phyloP scores from a whole-genome alignment of 768 basidiomycete genomes.

The Boletus insuetus region DNA sequence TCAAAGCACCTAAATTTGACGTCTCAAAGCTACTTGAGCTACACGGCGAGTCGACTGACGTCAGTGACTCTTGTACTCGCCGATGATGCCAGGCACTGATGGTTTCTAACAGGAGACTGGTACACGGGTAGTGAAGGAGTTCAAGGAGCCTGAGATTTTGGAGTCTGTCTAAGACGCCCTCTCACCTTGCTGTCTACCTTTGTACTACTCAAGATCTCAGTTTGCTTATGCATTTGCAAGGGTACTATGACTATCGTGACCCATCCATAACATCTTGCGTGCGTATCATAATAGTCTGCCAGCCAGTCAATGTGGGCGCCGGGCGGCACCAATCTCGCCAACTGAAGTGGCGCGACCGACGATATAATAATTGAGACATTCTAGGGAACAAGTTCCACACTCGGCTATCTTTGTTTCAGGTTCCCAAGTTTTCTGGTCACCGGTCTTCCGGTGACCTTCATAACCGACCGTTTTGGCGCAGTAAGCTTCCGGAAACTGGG shows the following conservation, averaged over 20 bases:
- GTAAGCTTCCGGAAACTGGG: no score
- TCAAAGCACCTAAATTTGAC: slow-evolving; percentile 97
- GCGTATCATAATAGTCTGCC: no score
- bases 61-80: slow-evolving; percentile 38
- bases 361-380: no score
- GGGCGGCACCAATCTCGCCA: no score
- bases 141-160: slow-evolving; percentile 95
- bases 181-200: slow-evolving; percentile 32
- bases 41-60: slow-evolving; percentile 93
- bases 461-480: no score
- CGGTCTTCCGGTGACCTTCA: no score
- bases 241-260: slow-evolving; percentile 35
- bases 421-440: no score
- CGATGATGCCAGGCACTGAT: slow-evolving; percentile 2
- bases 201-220: slow-evolving; percentile 37
- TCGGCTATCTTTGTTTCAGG: no score
- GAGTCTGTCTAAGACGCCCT: slow-evolving; percentile 74
- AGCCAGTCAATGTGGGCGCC: no score
- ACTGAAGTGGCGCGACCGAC: no score
- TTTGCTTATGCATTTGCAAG: slow-evolving; percentile 33
- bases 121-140: slow-evolving; percentile 90
- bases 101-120: slow-evolving; percentile 74
- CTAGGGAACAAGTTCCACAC: no score
- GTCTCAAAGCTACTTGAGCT: slow-evolving; percentile 93
- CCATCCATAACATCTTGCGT: not conserved